These are phyloP conservation scores for Globisporangium okanoganense DNA, from an alignment of 352 stramenopile species.

Conservation along the genomic window DNA sequence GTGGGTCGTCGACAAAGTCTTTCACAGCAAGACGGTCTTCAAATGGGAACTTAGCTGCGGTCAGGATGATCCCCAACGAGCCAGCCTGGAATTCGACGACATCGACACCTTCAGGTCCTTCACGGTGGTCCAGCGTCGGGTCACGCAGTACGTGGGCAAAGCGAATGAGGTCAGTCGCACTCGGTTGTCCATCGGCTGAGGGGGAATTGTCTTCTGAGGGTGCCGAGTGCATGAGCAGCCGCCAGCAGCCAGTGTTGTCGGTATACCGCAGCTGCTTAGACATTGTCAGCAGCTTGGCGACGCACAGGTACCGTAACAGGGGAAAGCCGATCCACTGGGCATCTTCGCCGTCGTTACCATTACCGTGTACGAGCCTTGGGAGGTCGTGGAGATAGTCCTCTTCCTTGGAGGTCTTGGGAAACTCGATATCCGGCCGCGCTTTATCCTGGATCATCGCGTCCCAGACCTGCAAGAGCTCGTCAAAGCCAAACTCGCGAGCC, in stretches of 20 bases:
- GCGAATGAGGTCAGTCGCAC: constrained; percentile 28
- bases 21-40: constrained; percentile 66
- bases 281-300: constrained; percentile 56
- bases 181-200: constrained; percentile 11
- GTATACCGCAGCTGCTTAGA: constrained; percentile 43
- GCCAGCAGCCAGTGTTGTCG: constrained; percentile 69
- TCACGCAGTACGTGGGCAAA: constrained; percentile 61
- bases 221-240: constrained; percentile 64
- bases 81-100: constrained; percentile 61
- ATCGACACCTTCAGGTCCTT: constrained; percentile 30
- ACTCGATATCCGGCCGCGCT: constrained; percentile 28
- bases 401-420: constrained; percentile 31
- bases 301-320: constrained; percentile 63
- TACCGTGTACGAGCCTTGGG: constrained; percentile 20
- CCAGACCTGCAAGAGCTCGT: constrained; percentile 62
- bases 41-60: constrained; percentile 39
- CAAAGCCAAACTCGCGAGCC: constrained; percentile 67
- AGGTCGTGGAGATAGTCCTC: constrained; percentile 34
- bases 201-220: constrained; percentile 17
- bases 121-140: constrained; percentile 37
- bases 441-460: constrained; percentile 60
- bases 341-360: constrained; percentile 15
- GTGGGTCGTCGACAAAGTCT: constrained; percentile 52
- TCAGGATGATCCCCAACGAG: constrained; percentile 70
- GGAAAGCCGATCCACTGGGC: constrained; percentile 53